These are phyloP conservation scores for Fusarium duplospermum DNA, from an alignment of 2,329 filamentous ascomycete genomes.

Conservation along the genomic window DNA sequence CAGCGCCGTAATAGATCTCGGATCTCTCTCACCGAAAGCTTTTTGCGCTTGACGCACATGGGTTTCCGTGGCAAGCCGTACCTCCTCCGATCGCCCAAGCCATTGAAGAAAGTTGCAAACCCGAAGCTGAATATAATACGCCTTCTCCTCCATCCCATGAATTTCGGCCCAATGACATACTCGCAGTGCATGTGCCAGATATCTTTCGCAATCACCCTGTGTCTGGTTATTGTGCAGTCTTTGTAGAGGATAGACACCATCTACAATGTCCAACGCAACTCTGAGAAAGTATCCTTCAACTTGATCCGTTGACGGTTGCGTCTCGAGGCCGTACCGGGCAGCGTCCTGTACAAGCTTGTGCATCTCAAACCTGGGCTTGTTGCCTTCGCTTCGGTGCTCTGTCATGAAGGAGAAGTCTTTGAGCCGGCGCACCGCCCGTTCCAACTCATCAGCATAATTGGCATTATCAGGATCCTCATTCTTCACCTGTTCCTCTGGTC, in stretches of 20 bases:
- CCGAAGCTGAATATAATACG: slow-evolving; percentile 19
- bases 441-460: not conserved
- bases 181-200: slow-evolving; percentile 45
- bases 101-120: slow-evolving; percentile 38
- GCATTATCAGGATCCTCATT: not conserved
- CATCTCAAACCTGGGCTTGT: slow-evolving; percentile 42
- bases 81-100: slow-evolving; percentile 32
- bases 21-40: not conserved
- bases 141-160: slow-evolving; percentile 21
- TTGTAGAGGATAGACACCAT: slow-evolving; percentile 32
- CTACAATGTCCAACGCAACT: slow-evolving; percentile 39
- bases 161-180: slow-evolving; percentile 40
- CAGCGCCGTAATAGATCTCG: not conserved
- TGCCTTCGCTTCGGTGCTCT: slow-evolving; percentile 1
- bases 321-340: slow-evolving; percentile 28
- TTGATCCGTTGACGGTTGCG: not conserved
- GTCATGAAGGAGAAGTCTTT: slow-evolving; percentile 50
- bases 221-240: not conserved
- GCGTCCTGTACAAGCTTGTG: slow-evolving; percentile 49
- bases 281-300: slow-evolving; percentile 35
- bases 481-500: not conserved
- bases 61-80: accelerated
- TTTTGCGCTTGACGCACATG: not conserved
- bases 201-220: slow-evolving; percentile 42
- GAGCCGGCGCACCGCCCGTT: slow-evolving; percentile 37